phyloP scores from a whole-genome alignment of 2,329 filamentous ascomycete species.

The Cadophora sp. region DNA sequence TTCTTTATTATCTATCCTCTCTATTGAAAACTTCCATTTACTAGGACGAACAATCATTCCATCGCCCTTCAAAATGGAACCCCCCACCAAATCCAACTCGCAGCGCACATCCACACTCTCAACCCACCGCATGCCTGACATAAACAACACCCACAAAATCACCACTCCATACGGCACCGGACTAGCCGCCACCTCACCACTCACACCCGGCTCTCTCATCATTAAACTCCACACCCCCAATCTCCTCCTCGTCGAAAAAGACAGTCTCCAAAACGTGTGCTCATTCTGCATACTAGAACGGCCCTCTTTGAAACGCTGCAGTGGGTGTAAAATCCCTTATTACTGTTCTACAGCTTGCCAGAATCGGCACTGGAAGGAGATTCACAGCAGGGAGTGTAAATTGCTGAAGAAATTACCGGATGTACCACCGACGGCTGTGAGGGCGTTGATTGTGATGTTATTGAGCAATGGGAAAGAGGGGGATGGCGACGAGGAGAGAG shows the following conservation, averaged over 20 bases:
- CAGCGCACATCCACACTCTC: neutral
- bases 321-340: conserved; percentile 57
- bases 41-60: neutral
- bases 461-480: conserved; percentile 44
- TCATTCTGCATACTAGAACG: conserved; percentile 38
- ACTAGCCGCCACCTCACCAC: conserved; percentile 32
- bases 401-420: conserved; percentile 51
- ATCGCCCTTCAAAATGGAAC: neutral
- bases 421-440: conserved; percentile 58
- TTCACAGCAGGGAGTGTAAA: conserved; percentile 63
- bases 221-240: conserved; percentile 37
- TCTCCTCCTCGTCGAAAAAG: conserved; percentile 41
- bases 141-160: conserved; percentile 11
- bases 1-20: neutral
- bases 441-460: conserved; percentile 60
- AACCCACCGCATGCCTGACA: neutral
- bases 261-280: conserved; percentile 39
- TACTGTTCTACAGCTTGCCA: conserved; percentile 65
- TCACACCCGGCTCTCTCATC: conserved; percentile 35
- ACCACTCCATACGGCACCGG: conserved; percentile 32
- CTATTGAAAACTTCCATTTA: no score
- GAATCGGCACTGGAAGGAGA: conserved; percentile 57
- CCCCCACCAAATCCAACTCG: neutral
- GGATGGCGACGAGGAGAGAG: conserved; percentile 44
- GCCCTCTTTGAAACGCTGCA: conserved; percentile 49